Evolutionary conservation across 2,329 filamentous ascomycete species (phyloP).

Genomic region (Tolypocladium inflatum): DNA sequence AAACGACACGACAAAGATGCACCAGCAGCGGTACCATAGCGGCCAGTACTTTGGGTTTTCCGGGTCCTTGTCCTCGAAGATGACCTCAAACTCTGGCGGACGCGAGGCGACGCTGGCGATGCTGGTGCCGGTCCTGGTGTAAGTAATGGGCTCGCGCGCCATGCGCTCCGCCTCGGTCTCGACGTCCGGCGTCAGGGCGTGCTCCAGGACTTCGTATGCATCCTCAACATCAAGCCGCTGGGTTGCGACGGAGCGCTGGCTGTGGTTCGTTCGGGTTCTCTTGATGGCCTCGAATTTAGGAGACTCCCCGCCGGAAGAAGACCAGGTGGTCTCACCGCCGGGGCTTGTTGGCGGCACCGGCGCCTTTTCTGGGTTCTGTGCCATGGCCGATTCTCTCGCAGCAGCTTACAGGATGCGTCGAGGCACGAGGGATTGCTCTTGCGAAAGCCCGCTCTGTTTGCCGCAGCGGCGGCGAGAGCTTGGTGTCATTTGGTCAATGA

Average conservation of each 20-base stretch:
- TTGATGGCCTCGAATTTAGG: neutral
- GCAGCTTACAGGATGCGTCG: neutral
- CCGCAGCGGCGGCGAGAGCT: neutral
- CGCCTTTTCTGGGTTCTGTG: neutral
- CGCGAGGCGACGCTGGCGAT: conserved; percentile 32
- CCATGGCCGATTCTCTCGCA: neutral
- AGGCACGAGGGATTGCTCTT: neutral
- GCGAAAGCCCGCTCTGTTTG: neutral
- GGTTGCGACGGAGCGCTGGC: conserved; percentile 8
- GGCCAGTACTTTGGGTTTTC: conserved; percentile 63
- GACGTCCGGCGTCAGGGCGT: conserved; percentile 24
- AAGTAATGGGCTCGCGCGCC: conserved; percentile 34
- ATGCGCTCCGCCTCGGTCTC: conserved; percentile 29
- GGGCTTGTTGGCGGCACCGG: neutral
- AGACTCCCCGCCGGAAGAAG: neutral
- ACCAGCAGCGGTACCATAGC: conserved; percentile 33
- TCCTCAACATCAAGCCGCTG: conserved; percentile 12
- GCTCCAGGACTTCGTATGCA: conserved; percentile 25
- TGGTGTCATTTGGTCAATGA: neutral
- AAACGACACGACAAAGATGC: conserved; percentile 34
- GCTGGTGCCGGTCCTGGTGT: conserved; percentile 31
- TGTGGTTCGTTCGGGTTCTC: conserved; percentile 7
- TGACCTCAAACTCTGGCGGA: conserved; percentile 59
- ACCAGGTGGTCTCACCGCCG: neutral
- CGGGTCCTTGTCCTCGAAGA: conserved; percentile 55